Evolutionary conservation across 345 rosid genomes (phyloP).

Genomic region (Citropsis articulata): DNA sequence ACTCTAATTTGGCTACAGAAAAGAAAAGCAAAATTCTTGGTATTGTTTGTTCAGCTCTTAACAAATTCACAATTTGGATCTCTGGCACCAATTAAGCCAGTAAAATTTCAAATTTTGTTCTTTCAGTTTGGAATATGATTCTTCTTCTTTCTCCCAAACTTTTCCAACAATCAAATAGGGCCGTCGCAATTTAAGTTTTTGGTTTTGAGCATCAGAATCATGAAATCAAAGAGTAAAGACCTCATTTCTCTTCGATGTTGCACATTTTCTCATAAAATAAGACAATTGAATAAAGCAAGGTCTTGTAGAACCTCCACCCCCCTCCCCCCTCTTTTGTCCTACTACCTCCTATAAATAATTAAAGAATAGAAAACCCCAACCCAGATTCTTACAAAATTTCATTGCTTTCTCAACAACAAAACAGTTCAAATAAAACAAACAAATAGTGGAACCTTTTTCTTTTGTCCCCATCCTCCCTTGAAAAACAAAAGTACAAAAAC

Average conservation of each 20-base stretch:
- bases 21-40: background rate
- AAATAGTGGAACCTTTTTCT: slow-evolving; percentile 4
- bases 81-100: background rate
- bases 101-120: background rate
- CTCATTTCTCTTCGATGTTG: background rate
- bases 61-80: background rate
- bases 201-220: background rate
- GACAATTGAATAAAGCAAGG: background rate
- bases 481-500: background rate
- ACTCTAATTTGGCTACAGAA: background rate
- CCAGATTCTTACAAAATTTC: background rate
- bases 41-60: background rate
- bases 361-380: background rate
- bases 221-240: background rate
- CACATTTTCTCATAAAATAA: background rate
- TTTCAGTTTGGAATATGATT: background rate
- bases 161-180: background rate
- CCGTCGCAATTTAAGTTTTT: background rate
- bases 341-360: background rate
- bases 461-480: slow-evolving; percentile 5
- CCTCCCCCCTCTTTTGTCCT: background rate
- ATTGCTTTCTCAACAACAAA: slow-evolving; percentile 7
- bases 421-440: slow-evolving; percentile 9
- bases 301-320: background rate
- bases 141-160: background rate